phyloP scores from a whole-genome alignment of 202 grass and related monocot genomes.

The Schoenoplectus triqueter region DNA sequence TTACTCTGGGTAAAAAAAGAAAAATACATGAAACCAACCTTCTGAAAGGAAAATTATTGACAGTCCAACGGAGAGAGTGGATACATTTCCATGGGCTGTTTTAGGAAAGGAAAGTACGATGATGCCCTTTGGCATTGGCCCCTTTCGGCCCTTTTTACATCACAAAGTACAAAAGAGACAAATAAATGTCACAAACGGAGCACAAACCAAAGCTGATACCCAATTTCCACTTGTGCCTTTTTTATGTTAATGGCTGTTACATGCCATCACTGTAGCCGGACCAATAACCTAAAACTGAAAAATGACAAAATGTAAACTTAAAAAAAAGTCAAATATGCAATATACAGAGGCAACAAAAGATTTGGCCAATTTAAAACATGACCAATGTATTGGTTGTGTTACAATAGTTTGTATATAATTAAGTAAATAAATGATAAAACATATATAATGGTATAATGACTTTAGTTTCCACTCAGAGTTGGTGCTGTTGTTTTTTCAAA shows the following conservation, averaged over 20 bases:
- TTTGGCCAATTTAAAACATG: background rate
- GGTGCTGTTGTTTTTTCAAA: background rate
- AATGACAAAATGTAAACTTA: background rate
- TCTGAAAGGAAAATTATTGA: background rate
- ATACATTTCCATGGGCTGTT: background rate
- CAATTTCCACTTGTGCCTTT: background rate
- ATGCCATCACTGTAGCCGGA: background rate
- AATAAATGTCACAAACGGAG: background rate
- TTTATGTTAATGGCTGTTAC: background rate
- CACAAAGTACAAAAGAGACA: slow-evolving; percentile 6
- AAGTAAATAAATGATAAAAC: no score
- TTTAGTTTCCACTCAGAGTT: background rate
- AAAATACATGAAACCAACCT: no score
- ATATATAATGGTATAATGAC: background rate
- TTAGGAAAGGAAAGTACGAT: slow-evolving; percentile 10
- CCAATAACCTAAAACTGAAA: background rate
- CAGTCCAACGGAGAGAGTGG: background rate
- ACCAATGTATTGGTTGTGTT: no score
- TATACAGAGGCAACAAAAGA: no score
- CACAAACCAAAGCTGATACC: background rate
- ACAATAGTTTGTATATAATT: no score
- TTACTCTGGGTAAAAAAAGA: no score
- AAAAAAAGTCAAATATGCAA: background rate
- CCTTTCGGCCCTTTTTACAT: slow-evolving; percentile 19
- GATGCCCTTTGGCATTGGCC: background rate